These are phyloP conservation scores for Combretum micranthum DNA, from an alignment of 345 rosid genomes.

Conservation along the genomic window DNA sequence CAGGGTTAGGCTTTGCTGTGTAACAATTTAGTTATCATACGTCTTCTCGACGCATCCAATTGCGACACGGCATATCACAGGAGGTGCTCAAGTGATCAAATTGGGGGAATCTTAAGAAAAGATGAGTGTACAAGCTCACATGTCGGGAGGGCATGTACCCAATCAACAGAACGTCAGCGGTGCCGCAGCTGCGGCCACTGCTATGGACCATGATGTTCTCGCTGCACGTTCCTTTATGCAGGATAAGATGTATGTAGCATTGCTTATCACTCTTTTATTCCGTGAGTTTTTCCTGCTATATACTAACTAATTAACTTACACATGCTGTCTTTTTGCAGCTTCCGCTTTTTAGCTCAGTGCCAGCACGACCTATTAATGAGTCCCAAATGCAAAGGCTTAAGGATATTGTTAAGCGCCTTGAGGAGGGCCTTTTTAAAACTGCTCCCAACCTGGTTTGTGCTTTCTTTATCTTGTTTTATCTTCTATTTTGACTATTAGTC, in stretches of 20 bases:
- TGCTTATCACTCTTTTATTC: neutral
- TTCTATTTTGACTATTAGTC: neutral
- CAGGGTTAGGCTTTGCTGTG: too few species aligned
- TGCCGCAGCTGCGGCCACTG: conserved; percentile 16
- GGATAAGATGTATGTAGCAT: conserved; percentile 44
- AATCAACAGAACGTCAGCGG: conserved; percentile 14
- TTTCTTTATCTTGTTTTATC: neutral
- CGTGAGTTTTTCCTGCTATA: neutral
- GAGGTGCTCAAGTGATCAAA: too few species aligned
- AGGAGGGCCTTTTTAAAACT: conserved; percentile 66
- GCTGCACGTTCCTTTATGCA: conserved; percentile 37
- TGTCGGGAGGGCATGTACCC: conserved; percentile 62
- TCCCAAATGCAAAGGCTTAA: conserved; percentile 32
- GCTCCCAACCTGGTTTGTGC: conserved; percentile 22
- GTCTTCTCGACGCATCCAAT: too few species aligned
- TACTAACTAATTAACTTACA: conserved; percentile 7
- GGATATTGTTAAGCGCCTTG: conserved; percentile 72
- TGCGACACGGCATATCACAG: too few species aligned
- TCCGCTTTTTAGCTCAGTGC: conserved; percentile 38
- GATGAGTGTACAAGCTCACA: conserved; percentile 65
- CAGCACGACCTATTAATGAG: conserved; percentile 37
- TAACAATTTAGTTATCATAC: too few species aligned
- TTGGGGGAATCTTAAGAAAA: conserved; percentile 18
- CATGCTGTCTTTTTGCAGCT: conserved; percentile 33
- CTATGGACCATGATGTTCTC: conserved; percentile 39